Evolutionary conservation across 2,329 filamentous ascomycete genomes (phyloP), one percentile per base, ranked within the genome.

Genomic region (Hypoxylon sp.): DNA sequence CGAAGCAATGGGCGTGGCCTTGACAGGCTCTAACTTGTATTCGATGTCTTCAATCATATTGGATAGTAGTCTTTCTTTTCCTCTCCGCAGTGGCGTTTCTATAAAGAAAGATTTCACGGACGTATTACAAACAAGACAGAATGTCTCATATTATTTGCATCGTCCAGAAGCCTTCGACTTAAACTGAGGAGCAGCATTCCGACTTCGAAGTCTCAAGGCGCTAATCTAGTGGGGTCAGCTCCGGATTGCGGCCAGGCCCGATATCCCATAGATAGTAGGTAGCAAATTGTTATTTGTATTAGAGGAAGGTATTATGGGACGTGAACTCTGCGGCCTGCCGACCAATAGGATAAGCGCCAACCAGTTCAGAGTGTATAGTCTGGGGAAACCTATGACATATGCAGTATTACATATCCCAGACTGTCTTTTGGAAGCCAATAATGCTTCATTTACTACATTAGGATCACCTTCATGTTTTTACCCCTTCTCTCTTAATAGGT

Each of bases 11-110:
- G 75, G 74, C 11, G 82, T 84, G 41, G 82, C 84, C 72, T 82
- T 77, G 74, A 89, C 83, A 70, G 82, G 75, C 66, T 88, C 86
- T n/a, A 89, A 79, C 73, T 85, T 83, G 76, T 90, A 90, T 65
- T 83, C 83, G 63, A 82, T 80, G 66, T 84, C 82, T 56, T 85
- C 83, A 56, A 66, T 69, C 71, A 73, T 77, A 34, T 43, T 71
- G 25, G 34, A 64, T 60, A 25, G 10, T 52, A 52, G 25, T 11
- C 25, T 57, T 28, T 11, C 13, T 52, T 60, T 25, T 58, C 21
- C 10, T 41, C 13, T 28, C n/a, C n/a, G 11, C 25, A 61, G 21
- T 57, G 28, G 38, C 7, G 48, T 57, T 43, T 58, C 19, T 60
- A 19, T 49, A 10, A 36, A 13, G 34, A 50, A 63, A 19, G 2